phyloP scores from a whole-genome alignment of 257 asterid genomes.

The Petrea volubilis region DNA sequence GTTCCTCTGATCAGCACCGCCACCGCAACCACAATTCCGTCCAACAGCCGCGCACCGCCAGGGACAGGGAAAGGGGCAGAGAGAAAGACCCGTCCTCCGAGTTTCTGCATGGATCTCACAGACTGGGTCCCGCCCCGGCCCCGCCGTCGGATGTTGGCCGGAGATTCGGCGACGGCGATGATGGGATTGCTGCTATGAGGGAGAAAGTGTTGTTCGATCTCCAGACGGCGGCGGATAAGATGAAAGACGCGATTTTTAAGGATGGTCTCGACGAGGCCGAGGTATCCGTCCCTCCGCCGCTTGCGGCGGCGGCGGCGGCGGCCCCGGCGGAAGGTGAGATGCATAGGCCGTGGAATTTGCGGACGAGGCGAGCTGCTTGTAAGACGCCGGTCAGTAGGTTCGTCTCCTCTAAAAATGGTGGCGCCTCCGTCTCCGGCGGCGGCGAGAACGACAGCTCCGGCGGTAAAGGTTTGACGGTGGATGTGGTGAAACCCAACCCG shows the following conservation, averaged over 20 bases:
- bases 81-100: neutral
- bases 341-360: conserved; percentile 56
- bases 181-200: conserved; percentile 61
- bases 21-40: neutral
- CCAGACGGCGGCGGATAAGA: conserved; percentile 53
- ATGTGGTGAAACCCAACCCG: conserved; percentile 19
- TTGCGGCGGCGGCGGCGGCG: conserved; percentile 25
- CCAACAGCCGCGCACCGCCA: conserved; percentile 15
- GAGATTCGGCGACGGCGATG: conserved; percentile 22
- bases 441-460: neutral
- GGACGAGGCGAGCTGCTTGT: conserved; percentile 59
- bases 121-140: conserved; percentile 16
- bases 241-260: conserved; percentile 48
- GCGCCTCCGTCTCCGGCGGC: conserved; percentile 1
- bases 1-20: conserved; percentile 25
- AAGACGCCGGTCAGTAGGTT: conserved; percentile 28
- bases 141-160: conserved; percentile 18
- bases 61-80: conserved; percentile 7
- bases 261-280: conserved; percentile 36
- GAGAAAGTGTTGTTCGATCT: conserved; percentile 69
- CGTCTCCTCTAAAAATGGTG: conserved; percentile 4
- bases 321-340: conserved; percentile 22
- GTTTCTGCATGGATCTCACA: conserved; percentile 24
- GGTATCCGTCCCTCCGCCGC: conserved; percentile 15
- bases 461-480: conserved; percentile 20